Evolutionary conservation across 164 flowering plant species (phyloP).

Genomic region (Buxus sempervirens): DNA sequence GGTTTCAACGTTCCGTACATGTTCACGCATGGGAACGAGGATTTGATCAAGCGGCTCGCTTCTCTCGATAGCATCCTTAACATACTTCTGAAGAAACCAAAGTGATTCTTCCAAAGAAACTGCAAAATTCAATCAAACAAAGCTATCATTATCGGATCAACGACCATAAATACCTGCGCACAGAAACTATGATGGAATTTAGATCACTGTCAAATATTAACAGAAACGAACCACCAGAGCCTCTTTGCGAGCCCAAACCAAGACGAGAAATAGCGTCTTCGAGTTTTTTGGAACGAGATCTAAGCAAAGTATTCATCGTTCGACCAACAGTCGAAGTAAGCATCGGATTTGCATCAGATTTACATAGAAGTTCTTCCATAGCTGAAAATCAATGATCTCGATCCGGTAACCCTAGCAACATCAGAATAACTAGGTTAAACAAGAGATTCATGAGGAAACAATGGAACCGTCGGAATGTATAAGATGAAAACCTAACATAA

Average conservation of each 20-base stretch:
- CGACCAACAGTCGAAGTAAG: conserved; percentile 48
- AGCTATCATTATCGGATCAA: neutral
- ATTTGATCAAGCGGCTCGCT: conserved; percentile 44
- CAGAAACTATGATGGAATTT: neutral
- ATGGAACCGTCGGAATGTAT: no score
- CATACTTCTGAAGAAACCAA: conserved; percentile 46
- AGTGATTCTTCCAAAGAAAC: conserved; percentile 64
- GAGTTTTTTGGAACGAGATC: conserved; percentile 53
- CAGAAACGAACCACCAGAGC: conserved; percentile 26
- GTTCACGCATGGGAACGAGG: conserved; percentile 61
- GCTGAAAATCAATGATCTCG: neutral
- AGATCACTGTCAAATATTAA: neutral
- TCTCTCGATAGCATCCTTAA: conserved; percentile 45
- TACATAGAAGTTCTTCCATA: conserved; percentile 26
- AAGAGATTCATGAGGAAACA: no score
- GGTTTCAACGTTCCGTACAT: conserved; percentile 26
- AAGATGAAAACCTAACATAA: no score
- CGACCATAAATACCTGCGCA: neutral
- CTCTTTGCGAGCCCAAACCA: conserved; percentile 23
- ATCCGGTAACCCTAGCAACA: neutral
- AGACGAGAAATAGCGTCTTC: conserved; percentile 49
- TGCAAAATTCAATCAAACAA: conserved; percentile 12
- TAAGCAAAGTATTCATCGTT: conserved; percentile 48
- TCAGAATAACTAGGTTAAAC: neutral
- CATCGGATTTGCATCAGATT: conserved; percentile 33